Conservation (phyloP, 2,329 filamentous ascomycete genomes). For the Phyllosticta citrichinensis region DNA sequence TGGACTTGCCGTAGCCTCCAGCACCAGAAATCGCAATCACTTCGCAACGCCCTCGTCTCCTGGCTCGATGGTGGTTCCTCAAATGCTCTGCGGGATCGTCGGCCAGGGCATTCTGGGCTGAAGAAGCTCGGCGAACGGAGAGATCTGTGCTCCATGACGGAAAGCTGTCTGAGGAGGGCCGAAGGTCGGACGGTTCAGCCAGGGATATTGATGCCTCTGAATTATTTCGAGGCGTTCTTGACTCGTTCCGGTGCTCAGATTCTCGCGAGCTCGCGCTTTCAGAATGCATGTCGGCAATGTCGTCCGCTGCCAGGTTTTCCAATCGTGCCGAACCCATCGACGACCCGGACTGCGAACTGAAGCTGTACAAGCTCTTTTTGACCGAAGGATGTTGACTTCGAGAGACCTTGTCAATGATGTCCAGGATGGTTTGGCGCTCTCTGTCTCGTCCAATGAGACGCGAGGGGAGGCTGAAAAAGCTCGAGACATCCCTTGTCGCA, state of each 20-base stretch:
- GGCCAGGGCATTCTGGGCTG: neutral
- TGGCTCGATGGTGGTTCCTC: slow-evolving; percentile 1
- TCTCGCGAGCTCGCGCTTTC: slow-evolving; percentile 46
- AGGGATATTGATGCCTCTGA: slow-evolving; percentile 6
- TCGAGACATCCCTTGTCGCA: slow-evolving; percentile 78
- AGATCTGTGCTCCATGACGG: slow-evolving; percentile 1
- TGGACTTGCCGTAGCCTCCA: slow-evolving; percentile 51
- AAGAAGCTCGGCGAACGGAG: slow-evolving; percentile 1
- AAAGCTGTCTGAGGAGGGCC: slow-evolving; percentile 6
- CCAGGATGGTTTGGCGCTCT: slow-evolving; percentile 59
- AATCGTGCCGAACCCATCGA: slow-evolving; percentile 12
- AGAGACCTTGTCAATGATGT: slow-evolving; percentile 64
- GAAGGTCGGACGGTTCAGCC: slow-evolving; percentile 1
- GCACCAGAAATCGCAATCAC: slow-evolving; percentile 48
- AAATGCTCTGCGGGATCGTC: slow-evolving; percentile 4
- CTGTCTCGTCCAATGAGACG: slow-evolving; percentile 69
- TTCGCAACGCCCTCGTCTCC: slow-evolving; percentile 43
- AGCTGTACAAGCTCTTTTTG: slow-evolving; percentile 34
- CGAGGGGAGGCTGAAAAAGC: slow-evolving; percentile 78
- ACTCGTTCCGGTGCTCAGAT: slow-evolving; percentile 27
- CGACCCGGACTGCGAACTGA: slow-evolving; percentile 40
- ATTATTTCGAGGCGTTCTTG: slow-evolving; percentile 8
- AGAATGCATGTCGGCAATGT: slow-evolving; percentile 30
- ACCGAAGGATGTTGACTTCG: slow-evolving; percentile 44
- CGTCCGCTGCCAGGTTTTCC: slow-evolving; percentile 26